Evolutionary conservation across 805 yeast genomes (phyloP).

Genomic region (Komagataella pseudopastoris): DNA sequence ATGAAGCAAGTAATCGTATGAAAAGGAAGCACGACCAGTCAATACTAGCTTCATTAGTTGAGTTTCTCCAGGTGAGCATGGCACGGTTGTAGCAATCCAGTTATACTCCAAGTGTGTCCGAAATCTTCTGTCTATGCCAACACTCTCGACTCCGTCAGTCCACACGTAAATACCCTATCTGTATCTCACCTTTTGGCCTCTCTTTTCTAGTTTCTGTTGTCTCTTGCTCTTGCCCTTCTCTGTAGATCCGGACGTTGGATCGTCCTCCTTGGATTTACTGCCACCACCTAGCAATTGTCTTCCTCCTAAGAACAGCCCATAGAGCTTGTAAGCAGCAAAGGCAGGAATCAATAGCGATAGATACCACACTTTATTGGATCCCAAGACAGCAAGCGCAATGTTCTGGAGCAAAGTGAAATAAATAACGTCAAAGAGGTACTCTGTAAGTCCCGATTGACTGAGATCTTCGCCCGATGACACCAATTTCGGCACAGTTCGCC

Average conservation of each 20-base stretch:
- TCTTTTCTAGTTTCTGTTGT: slow-evolving; percentile 24
- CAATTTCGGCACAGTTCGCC: slow-evolving; percentile 15
- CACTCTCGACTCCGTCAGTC: not conserved
- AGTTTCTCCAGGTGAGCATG: too few species aligned
- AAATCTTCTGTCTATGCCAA: not conserved
- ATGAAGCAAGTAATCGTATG: too few species aligned
- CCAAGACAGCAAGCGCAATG: slow-evolving; percentile 36
- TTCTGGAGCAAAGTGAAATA: slow-evolving; percentile 52
- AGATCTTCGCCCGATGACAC: slow-evolving; percentile 48
- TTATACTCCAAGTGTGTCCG: not conserved
- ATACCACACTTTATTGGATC: slow-evolving; percentile 49
- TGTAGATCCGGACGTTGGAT: slow-evolving; percentile 2
- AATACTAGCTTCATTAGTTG: too few species aligned
- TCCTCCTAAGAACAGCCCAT: slow-evolving; percentile 11
- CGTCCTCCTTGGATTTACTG: slow-evolving; percentile 1
- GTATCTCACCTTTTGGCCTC: slow-evolving; percentile 5
- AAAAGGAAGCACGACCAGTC: too few species aligned
- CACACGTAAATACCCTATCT: not conserved
- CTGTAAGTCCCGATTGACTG: slow-evolving; percentile 49
- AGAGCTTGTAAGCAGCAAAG: slow-evolving; percentile 31
- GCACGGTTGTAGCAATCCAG: not conserved
- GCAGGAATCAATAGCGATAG: slow-evolving; percentile 32
- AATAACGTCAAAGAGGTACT: slow-evolving; percentile 58
- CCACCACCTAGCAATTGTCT: slow-evolving; percentile 7
- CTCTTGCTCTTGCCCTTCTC: slow-evolving; percentile 17